These are phyloP conservation scores for Chrysanthemum makinoi DNA, from an alignment of 129 eudicot genomes.

Conservation along the genomic window DNA sequence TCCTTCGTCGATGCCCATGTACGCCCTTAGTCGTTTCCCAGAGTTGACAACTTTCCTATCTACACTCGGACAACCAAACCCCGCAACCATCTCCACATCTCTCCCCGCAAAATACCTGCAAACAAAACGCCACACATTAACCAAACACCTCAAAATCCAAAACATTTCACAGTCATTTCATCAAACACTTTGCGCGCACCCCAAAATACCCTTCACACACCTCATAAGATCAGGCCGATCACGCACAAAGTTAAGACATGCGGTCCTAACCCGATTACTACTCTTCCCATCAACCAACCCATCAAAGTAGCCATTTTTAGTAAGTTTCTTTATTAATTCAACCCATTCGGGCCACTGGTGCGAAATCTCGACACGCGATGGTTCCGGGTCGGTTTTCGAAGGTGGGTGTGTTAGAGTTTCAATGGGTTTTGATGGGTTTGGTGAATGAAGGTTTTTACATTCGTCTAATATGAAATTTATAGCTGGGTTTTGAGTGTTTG, in stretches of 20 bases:
- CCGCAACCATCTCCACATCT: constrained; percentile 59
- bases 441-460: constrained; percentile 25
- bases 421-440: constrained; percentile 31
- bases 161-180: background rate
- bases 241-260: constrained; percentile 68
- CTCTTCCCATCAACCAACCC: constrained; percentile 43
- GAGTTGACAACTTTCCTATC: constrained; percentile 92
- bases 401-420: constrained; percentile 13
- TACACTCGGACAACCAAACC: constrained; percentile 66
- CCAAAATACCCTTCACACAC: background rate
- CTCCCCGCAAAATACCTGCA: constrained; percentile 48
- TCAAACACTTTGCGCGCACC: constrained; percentile 48
- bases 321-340: constrained; percentile 55
- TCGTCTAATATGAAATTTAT: constrained; percentile 52
- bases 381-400: constrained; percentile 11
- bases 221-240: constrained; percentile 59
- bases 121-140: background rate
- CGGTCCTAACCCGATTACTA: constrained; percentile 52
- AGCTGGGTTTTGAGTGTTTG: constrained; percentile 53
- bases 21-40: constrained; percentile 78
- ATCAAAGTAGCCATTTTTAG: constrained; percentile 55
- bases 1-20: constrained; percentile 63
- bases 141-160: too few species aligned
- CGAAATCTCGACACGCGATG: constrained; percentile 22
- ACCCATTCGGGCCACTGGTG: constrained; percentile 83